Evolutionary conservation across 169 alveolate species (phyloP).

Genomic region (Cryptosporidium canis): DNA sequence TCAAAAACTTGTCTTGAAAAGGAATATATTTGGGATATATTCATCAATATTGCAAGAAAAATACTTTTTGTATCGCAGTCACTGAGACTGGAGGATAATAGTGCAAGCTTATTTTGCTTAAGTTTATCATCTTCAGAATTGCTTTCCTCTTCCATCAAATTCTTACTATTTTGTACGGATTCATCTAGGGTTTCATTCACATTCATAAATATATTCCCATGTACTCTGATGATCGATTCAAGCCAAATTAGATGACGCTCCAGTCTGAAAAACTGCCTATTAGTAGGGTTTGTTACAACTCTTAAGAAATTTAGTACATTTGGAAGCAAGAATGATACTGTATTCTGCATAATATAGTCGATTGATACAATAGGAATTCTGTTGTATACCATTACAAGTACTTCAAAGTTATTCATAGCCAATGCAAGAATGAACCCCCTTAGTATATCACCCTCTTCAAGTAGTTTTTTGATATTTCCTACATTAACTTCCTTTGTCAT

Average conservation of each 20-base stretch:
- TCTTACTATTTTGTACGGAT: background rate
- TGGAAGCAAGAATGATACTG: slow-evolving; percentile 77
- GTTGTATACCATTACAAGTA: slow-evolving; percentile 78
- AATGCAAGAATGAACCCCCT: slow-evolving; percentile 81
- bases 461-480: slow-evolving; percentile 73
- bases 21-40: slow-evolving; percentile 54
- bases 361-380: slow-evolving; percentile 75
- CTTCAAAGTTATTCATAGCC: slow-evolving; percentile 83
- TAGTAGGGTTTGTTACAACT: slow-evolving; percentile 69
- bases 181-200: background rate
- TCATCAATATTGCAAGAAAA: slow-evolving; percentile 44
- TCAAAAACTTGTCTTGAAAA: slow-evolving; percentile 55
- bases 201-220: slow-evolving; percentile 74
- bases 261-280: slow-evolving; percentile 69
- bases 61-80: slow-evolving; percentile 42
- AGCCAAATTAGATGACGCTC: slow-evolving; percentile 74
- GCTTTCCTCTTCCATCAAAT: background rate
- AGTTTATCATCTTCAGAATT: background rate
- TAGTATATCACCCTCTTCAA: slow-evolving; percentile 78
- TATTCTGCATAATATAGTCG: slow-evolving; percentile 71
- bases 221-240: slow-evolving; percentile 74
- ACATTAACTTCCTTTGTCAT: slow-evolving; percentile 83
- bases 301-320: slow-evolving; percentile 74
- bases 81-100: slow-evolving; percentile 30
- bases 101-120: slow-evolving; percentile 46